Evolutionary conservation across 495 filamentous ascomycete genomes (phyloP).

Genomic region (Chlorociboria aeruginascens): DNA sequence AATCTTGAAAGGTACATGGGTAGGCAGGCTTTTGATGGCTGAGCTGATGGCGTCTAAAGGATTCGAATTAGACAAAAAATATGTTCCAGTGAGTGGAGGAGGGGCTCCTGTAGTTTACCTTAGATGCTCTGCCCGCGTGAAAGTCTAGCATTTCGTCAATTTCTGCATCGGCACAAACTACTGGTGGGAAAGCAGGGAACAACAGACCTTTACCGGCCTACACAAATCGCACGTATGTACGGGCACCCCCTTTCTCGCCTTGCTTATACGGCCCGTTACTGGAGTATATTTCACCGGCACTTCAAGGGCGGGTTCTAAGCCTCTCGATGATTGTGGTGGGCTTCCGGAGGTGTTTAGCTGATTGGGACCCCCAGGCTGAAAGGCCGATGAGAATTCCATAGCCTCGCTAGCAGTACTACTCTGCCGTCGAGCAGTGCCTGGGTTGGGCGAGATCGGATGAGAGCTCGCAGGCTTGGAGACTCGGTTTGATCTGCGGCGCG

Average conservation of each 20-base stretch:
- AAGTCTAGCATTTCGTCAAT: conserved; percentile 37
- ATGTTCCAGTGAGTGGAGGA: neutral
- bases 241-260: conserved; percentile 72
- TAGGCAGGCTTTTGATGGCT: conserved; percentile 67
- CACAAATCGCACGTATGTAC: conserved; percentile 57
- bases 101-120: conserved; percentile 34
- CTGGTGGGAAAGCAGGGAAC: conserved; percentile 5
- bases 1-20: conserved; percentile 51
- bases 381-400: conserved; percentile 6
- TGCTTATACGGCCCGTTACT: conserved; percentile 63
- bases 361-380: conserved; percentile 1
- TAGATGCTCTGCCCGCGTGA: conserved; percentile 78
- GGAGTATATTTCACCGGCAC: conserved; percentile 47
- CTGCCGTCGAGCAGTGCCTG: conserved; percentile 3
- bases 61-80: neutral
- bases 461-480: conserved; percentile 2
- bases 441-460: neutral
- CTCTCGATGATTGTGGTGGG: conserved; percentile 15
- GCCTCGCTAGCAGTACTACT: conserved; percentile 6
- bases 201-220: conserved; percentile 4
- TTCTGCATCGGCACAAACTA: neutral
- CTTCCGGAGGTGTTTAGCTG: conserved; percentile 8
- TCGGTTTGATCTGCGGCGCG: conserved; percentile 17
- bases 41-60: conserved; percentile 64
- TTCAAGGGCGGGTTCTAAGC: conserved; percentile 18